phyloP scores from a whole-genome alignment of 2,329 filamentous ascomycete genomes.

The Curvularia hawaiiensis region DNA sequence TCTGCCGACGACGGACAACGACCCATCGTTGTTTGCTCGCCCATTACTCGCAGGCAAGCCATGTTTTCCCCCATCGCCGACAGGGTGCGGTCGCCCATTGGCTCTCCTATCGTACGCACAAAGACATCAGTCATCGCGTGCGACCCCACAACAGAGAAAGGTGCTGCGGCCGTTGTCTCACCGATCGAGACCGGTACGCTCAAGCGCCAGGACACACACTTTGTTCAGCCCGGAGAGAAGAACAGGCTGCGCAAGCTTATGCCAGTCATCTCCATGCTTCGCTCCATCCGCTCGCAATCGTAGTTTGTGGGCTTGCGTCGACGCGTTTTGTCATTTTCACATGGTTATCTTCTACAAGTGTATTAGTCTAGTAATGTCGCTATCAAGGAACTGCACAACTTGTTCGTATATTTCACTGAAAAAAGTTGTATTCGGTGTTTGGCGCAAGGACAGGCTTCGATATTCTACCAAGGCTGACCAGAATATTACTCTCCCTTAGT shows the following conservation, averaged over 20 bases:
- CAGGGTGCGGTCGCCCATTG: slow-evolving; percentile 29
- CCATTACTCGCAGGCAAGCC: slow-evolving; percentile 21
- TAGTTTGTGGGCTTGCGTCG: neutral
- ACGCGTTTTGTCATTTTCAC: neutral
- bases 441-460: neutral
- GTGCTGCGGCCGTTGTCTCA: slow-evolving; percentile 11
- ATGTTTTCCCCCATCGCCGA: slow-evolving; percentile 27
- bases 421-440: slow-evolving; percentile 9
- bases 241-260: slow-evolving; percentile 24
- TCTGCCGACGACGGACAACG: slow-evolving; percentile 21
- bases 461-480: neutral
- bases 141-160: slow-evolving; percentile 23
- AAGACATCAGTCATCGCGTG: slow-evolving; percentile 28
- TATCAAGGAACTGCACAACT: neutral
- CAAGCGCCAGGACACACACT: slow-evolving; percentile 26
- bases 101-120: slow-evolving; percentile 27
- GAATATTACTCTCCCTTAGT: slow-evolving; percentile 13
- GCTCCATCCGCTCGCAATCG: slow-evolving; percentile 13
- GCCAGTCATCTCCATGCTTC: slow-evolving; percentile 20
- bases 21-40: slow-evolving; percentile 32
- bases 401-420: neutral
- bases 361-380: neutral
- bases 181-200: slow-evolving; percentile 17
- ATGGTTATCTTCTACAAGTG: neutral
- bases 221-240: slow-evolving; percentile 24